Evolutionary conservation across 306 rosid species (phyloP).

Genomic region (Castanospermum australe): DNA sequence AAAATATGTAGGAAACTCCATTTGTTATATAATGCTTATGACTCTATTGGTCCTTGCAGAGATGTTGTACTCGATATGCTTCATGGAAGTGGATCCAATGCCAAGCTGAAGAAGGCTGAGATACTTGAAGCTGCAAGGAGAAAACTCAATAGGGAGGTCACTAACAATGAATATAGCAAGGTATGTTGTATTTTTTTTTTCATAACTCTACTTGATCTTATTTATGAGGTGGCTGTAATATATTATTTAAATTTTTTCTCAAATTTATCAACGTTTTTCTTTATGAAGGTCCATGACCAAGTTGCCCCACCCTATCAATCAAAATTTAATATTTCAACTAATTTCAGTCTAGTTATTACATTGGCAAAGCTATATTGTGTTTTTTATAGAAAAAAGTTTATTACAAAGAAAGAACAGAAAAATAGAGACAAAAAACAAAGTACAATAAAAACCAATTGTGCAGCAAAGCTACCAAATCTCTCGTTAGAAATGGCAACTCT

Average conservation of each 20-base stretch:
- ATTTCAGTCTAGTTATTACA: too few species aligned
- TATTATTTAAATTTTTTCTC: background rate
- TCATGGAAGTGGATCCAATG: conserved; percentile 56
- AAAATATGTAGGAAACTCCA: background rate
- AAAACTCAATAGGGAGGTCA: conserved; percentile 59
- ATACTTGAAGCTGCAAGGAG: conserved; percentile 64
- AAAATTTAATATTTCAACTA: too few species aligned
- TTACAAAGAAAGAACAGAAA: too few species aligned
- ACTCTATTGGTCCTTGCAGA: conserved; percentile 48
- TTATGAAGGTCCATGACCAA: too few species aligned
- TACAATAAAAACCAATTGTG: too few species aligned
- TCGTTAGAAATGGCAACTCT: too few species aligned
- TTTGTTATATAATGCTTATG: conserved; percentile 16
- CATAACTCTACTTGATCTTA: background rate
- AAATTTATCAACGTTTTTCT: background rate
- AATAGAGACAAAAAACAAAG: too few species aligned
- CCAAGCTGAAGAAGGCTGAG: conserved; percentile 70
- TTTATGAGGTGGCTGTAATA: background rate
- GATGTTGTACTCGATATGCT: conserved; percentile 77
- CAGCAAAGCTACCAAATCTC: too few species aligned
- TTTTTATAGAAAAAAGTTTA: too few species aligned
- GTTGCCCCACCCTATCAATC: too few species aligned
- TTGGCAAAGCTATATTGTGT: too few species aligned
- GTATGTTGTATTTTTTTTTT: conserved; percentile 47
- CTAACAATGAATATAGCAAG: conserved; percentile 69